Evolutionary conservation across 148 eudicot genomes (phyloP).

Genomic region (Nepenthes mirabilis): DNA sequence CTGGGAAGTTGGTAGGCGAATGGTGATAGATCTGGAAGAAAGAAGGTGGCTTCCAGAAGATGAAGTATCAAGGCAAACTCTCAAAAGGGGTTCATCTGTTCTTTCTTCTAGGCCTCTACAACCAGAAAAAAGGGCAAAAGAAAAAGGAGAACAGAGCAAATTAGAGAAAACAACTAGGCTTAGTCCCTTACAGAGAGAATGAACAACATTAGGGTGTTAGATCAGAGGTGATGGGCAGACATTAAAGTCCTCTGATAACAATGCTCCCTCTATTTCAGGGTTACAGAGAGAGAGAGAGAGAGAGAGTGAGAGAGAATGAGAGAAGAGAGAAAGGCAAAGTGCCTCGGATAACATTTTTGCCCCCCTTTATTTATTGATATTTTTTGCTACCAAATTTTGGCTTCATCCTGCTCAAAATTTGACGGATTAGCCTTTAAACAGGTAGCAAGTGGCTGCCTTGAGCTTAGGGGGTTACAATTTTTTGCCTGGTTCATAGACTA

Average conservation of each 20-base stretch:
- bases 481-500: no score
- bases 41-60: no score
- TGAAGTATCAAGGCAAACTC: no score
- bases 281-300: slow-evolving; percentile 19
- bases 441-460: no score
- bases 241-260: slow-evolving; percentile 35
- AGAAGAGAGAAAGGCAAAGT: slow-evolving; percentile 11
- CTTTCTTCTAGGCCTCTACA: slow-evolving; percentile 1
- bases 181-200: neutral
- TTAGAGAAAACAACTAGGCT: slow-evolving; percentile 7
- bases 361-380: no score
- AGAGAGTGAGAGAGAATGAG: neutral
- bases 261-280: slow-evolving; percentile 65
- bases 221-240: slow-evolving; percentile 46
- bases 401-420: neutral
- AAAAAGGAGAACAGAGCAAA: slow-evolving; percentile 7
- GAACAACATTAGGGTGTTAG: neutral
- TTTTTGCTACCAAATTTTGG: no score
- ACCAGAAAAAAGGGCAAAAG: slow-evolving; percentile 6
- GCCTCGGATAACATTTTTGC: neutral
- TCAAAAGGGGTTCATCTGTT: no score
- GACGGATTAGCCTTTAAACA: no score
- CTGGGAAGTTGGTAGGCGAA: neutral
- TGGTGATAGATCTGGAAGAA: no score
- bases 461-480: no score